Evolutionary conservation across 1,139 yeast genomes (phyloP), one percentile per base, ranked within the genome.

Genomic region (Suhomyces taliae): DNA sequence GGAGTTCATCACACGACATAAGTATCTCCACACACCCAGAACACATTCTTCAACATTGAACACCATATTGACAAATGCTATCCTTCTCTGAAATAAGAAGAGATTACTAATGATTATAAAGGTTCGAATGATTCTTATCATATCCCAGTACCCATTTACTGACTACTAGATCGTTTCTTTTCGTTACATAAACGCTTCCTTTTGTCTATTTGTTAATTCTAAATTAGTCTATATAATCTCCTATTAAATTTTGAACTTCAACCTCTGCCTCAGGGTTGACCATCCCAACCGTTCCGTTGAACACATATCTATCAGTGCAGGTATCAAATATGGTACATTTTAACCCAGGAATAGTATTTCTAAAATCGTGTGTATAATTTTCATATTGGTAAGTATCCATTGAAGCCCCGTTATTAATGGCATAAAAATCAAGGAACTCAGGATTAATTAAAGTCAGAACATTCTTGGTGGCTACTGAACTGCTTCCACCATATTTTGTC

Each of bases 291-390:
- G 19, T 41, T 15, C 44, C 47, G 10, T 46, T 34, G n/a, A 45
- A 35, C 12, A 45, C 50, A 33, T 43, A 43, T 27, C 37, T 44
- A 6, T 40, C 39, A 8, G 39, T 38, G 29, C 29, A 14, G 14
- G 49, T 46, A 32, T 43, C 46, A 14, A 46, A 46, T 14, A 46
- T 15, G 10, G 44, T 36, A 12, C 40, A 38, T 4, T 33, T 33
- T 19, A 46, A 37, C 7, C 27, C 32, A 8, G 46, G 44, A 9
- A 40, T 35, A 4, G 36, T 8, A 9, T 34, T 27, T n/a, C 32
- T 35, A 11, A 53, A 46, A 38, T 53, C 56, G 11, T 27, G 34
- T 6, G 46, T 45, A 27, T 48, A 48, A 35, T 51, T 52, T 12
- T 46, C 32, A 41, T 51, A 49, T 40, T 53, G 54, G 7, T 35